phyloP scores from a whole-genome alignment of 202 grass and related monocot genomes.

The Hordeum pubiflorum region DNA sequence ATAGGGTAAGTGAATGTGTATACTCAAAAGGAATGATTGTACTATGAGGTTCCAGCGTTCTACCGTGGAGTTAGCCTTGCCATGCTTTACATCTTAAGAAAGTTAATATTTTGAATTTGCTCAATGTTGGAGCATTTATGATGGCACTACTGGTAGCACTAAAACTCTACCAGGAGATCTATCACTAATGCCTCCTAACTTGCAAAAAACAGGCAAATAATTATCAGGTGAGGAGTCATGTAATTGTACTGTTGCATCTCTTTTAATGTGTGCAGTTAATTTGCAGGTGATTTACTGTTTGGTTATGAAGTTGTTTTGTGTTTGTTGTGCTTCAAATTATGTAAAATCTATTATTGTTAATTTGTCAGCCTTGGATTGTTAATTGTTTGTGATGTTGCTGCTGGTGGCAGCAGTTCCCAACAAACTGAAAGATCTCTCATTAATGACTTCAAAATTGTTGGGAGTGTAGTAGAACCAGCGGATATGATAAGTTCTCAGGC shows the following conservation, averaged over 20 bases:
- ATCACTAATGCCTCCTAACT: constrained; percentile 18
- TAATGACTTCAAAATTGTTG: not conserved
- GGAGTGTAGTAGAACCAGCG: not conserved
- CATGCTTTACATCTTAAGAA: not conserved
- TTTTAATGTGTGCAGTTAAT: not conserved
- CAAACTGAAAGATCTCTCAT: not conserved
- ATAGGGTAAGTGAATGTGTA: not conserved
- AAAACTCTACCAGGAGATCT: constrained; percentile 18
- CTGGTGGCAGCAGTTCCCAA: not conserved
- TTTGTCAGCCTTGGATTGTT: not conserved
- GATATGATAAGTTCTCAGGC: constrained; percentile 31
- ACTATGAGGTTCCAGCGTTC: not conserved
- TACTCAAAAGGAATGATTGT: not conserved
- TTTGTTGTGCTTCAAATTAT: not conserved
- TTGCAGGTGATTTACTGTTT: not conserved
- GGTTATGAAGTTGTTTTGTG: not conserved
- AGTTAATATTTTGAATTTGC: not conserved
- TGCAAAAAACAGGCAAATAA: not conserved
- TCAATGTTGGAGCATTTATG: constrained; percentile 41
- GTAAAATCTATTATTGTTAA: not conserved
- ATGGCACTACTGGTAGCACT: constrained; percentile 20
- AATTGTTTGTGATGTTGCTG: not conserved
- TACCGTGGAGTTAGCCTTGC: not conserved
- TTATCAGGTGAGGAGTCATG: constrained; percentile 38
- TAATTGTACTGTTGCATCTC: not conserved